Evolutionary conservation across 768 basidiomycete species (phyloP).

Genomic region (Hygrocybe punicea): DNA sequence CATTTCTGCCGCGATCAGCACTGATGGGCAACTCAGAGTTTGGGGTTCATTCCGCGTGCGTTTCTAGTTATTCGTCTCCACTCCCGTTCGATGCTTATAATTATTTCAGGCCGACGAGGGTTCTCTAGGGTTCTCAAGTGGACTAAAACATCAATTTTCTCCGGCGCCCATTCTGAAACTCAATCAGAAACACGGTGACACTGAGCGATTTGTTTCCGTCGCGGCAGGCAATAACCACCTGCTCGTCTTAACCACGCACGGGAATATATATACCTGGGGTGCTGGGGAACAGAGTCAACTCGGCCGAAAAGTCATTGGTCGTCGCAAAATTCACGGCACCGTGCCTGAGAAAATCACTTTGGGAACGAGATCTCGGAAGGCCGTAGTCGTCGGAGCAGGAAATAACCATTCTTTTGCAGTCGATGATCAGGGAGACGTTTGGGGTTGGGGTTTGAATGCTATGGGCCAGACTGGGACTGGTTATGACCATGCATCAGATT

Average conservation of each 20-base stretch:
- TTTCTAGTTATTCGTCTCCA: conserved; percentile 6
- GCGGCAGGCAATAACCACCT: conserved; percentile 87
- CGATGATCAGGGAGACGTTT: conserved; percentile 76
- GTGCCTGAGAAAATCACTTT: conserved; percentile 82
- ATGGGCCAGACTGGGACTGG: conserved; percentile 79
- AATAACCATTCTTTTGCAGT: conserved; percentile 88
- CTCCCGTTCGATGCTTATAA: conserved; percentile 7
- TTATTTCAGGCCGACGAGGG: conserved; percentile 64
- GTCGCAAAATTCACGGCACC: conserved; percentile 86
- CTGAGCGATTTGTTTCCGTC: conserved; percentile 69
- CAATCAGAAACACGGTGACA: conserved; percentile 56
- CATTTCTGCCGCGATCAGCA: conserved; percentile 79
- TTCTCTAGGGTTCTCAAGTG: conserved; percentile 76
- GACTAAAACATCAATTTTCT: conserved; percentile 60
- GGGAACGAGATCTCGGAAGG: conserved; percentile 57
- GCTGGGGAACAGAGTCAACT: conserved; percentile 89
- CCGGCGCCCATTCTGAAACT: conserved; percentile 62
- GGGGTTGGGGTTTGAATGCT: conserved; percentile 95
- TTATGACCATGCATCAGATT: conserved; percentile 42
- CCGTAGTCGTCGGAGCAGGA: conserved; percentile 72
- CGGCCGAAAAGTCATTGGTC: conserved; percentile 84
- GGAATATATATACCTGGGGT: conserved; percentile 86
- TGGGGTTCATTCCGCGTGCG: conserved; percentile 90
- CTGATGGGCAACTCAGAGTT: conserved; percentile 74
- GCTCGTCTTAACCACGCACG: conserved; percentile 82